phyloP scores from a whole-genome alignment of 345 rosid genomes.

The Eucalyptus erythrocorys region DNA sequence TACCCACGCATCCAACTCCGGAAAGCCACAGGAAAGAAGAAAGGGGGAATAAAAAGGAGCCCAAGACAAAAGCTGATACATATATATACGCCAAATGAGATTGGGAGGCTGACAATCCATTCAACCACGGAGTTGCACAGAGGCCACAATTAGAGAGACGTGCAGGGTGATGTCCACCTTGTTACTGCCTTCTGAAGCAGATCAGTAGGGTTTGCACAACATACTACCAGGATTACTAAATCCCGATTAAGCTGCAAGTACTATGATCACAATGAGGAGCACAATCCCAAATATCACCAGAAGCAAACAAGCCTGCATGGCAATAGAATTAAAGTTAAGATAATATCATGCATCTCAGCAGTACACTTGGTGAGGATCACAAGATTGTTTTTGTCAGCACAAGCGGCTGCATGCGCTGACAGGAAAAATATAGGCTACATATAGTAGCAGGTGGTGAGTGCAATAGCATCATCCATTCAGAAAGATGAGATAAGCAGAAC shows the following conservation, averaged over 20 bases:
- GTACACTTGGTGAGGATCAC: neutral
- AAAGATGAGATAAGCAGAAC: neutral
- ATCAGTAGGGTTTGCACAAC: neutral
- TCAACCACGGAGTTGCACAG: neutral
- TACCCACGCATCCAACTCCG: neutral
- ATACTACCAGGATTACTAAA: neutral
- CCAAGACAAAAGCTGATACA: neutral
- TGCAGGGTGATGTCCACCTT: neutral
- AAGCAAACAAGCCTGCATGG: conserved; percentile 69
- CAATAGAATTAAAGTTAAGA: neutral
- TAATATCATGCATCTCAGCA: neutral
- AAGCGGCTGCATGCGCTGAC: neutral
- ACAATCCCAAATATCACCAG: conserved; percentile 83
- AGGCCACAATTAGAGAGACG: neutral
- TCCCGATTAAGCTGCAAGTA: conserved; percentile 46
- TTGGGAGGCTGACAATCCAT: neutral
- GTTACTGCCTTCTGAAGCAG: neutral
- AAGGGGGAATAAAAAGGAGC: neutral
- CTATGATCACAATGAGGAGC: conserved; percentile 69
- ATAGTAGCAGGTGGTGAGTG: neutral
- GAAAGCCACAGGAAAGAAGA: neutral
- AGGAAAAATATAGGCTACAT: neutral
- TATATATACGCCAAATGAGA: neutral
- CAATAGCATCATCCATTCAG: neutral
- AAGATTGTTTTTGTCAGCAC: neutral